Base-by-base conservation (phyloP, 164 flowering plant genomes). In the Magnolia changhungtana region DNA sequence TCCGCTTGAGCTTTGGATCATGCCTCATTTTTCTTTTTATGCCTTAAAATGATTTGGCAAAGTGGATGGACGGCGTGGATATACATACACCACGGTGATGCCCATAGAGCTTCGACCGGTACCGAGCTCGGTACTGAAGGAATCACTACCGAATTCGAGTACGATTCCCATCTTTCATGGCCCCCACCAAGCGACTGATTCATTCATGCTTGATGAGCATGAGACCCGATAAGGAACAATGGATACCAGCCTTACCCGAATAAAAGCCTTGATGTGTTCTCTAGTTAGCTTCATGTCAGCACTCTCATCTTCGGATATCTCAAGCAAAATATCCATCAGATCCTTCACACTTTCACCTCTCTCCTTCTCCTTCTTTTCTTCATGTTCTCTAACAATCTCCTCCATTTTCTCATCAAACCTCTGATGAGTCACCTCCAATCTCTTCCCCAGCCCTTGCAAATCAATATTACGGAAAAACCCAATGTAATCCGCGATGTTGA, bases 201-300 rank as follows among this genome's bases (percentile, higher is more conserved):
- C 14, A 52, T 52, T 9, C 14, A 52, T 8, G 14, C 59, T 9
- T 14, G 59, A 52, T 52, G 10, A 52, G 14, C 8, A 52, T 52
- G 59, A 52, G 14, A 55, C 16, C 61, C 61, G 61, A 55, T 55
- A 3, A 21, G 0, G 24, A 21, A 21, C 0, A 27, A 11, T 2
- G 19, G 31, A 21, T 66, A 6, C 76, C 13, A 27, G 45, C 3
- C 16, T 78, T 86, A 90, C 96, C 91, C 86, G 37, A 31, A 88
- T 72, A n/a, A 90, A 73, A 16, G 88, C 91, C 72, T 91, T 91
- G 73, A 91, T 85, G 71, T 89, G 83, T 29, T 82, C 80, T 73
- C 85, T 83, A 0, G 85, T 89, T 2, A 91, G 20, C 51, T 74
- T 81, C 49, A 90, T 72, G 72, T 89, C 92, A 11, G 86, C 64